Evolutionary conservation across 2,329 filamentous ascomycete species (phyloP).

Genomic region (Apiospora phragmitis): DNA sequence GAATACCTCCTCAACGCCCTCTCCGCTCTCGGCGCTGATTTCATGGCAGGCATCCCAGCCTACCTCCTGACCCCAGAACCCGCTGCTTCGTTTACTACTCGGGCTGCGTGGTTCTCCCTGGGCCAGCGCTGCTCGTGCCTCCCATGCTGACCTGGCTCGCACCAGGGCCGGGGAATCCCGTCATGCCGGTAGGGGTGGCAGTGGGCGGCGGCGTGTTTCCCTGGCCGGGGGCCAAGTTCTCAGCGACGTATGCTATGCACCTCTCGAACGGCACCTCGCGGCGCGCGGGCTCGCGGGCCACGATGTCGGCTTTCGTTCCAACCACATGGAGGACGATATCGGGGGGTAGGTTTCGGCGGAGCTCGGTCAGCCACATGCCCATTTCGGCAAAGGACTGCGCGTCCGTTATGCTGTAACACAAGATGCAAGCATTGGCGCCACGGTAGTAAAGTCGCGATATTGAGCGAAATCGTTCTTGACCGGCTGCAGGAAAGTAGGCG

Average conservation of each 20-base stretch:
- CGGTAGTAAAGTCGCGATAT: conserved; percentile 97
- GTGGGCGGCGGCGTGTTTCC: conserved; percentile 68
- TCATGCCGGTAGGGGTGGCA: conserved; percentile 43
- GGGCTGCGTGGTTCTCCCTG: conserved; percentile 58
- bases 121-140: conserved; percentile 36
- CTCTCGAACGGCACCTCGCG: conserved; percentile 91
- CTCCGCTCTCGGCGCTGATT: conserved; percentile 89
- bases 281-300: conserved; percentile 75
- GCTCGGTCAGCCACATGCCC: conserved; percentile 85
- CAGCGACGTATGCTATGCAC: conserved; percentile 93
- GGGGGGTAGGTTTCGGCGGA: conserved; percentile 73
- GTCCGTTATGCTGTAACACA: conserved; percentile 94
- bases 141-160: conserved; percentile 26
- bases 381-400: conserved; percentile 85
- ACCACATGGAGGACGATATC: conserved; percentile 92
- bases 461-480: conserved; percentile 91
- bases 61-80: conserved; percentile 88
- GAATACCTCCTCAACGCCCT: conserved; percentile 96
- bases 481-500: conserved; percentile 48
- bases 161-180: conserved; percentile 27
- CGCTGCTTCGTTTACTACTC: conserved; percentile 66
- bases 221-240: conserved; percentile 77
- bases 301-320: conserved; percentile 89
- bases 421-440: conserved; percentile 88
- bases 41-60: conserved; percentile 98